Evolutionary conservation across 2,329 filamentous ascomycete species (phyloP), one percentile per base, ranked within the genome.

Genomic region (Fusarium odoratissimum): DNA sequence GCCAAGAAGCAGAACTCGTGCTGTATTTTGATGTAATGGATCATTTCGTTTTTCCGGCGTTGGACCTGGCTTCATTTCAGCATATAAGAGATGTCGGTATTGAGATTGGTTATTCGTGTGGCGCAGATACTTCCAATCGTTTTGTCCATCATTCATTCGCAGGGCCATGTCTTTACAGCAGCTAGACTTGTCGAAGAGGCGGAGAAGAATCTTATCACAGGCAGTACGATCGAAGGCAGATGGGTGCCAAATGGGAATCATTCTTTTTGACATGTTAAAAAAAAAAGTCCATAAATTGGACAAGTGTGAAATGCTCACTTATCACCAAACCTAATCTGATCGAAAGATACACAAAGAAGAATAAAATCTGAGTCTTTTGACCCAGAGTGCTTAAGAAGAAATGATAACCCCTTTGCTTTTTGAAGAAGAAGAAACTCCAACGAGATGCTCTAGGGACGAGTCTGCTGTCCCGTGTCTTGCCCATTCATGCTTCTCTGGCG

Each of bases 1-100:
- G 92, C 92, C 79, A 94, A 94, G 87, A 93, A 93, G 84, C 91
- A 93, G 81, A 94, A 94, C 83, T 92, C 91, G 30, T 94, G 92
- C 88, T 93, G 92, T 80, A 78, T 90, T 66, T 79, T 93, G 77
- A 93, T 93, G 90, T 93, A 88, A 76, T 67, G 79, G 60, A 60
- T 60, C 59, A 59, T 72, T 76, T 70, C 64, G 25, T 64, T 79
- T 80, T 74, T 59, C 68, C 75, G 79, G 80, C 79, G 78, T 80
- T 81, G 73, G 75, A 75, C 75, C 64, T 76, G 73, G 68, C 72
- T 75, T 76, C 66, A 72, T 76, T 80, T 79, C 68, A 74, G 77
- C 76, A 77, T 75, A 75, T 67, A 72, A 51, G 73, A 73, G 72
- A 74, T 73, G 76, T 74, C 66, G 64, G 66, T 76, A 68, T 75